phyloP scores from a whole-genome alignment of 2,329 filamentous ascomycete species.

The Sarocladiaceae sp. region DNA sequence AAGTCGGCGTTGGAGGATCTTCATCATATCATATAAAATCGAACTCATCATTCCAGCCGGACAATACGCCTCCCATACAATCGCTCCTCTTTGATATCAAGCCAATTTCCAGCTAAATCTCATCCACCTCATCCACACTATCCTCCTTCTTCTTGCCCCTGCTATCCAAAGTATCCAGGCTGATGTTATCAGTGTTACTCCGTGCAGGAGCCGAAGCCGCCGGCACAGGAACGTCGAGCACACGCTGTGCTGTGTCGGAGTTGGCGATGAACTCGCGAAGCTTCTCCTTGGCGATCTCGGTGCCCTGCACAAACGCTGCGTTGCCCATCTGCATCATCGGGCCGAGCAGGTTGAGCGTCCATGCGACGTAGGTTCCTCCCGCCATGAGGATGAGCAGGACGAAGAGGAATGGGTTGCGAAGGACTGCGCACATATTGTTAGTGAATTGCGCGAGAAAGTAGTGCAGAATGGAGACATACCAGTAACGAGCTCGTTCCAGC shows the following conservation, averaged over 20 bases:
- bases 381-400: slow-evolving; percentile 75
- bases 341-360: slow-evolving; percentile 90
- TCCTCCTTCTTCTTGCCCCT: slow-evolving; percentile 46
- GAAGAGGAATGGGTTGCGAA: slow-evolving; percentile 92
- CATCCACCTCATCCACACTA: slow-evolving; percentile 51
- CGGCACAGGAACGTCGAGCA: slow-evolving; percentile 68
- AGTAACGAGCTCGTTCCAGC: slow-evolving; percentile 98
- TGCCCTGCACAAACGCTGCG: slow-evolving; percentile 77
- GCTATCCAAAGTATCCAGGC: slow-evolving; percentile 57
- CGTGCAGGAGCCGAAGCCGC: slow-evolving; percentile 21
- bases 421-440: slow-evolving; percentile 50
- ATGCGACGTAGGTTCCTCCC: slow-evolving; percentile 81
- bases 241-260: slow-evolving; percentile 79
- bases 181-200: slow-evolving; percentile 42
- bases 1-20: slow-evolving; percentile 1
- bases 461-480: slow-evolving; percentile 51
- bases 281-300: slow-evolving; percentile 89
- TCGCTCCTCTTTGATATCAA: neutral
- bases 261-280: slow-evolving; percentile 85
- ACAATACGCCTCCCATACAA: slow-evolving; percentile 1
- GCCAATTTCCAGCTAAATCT: slow-evolving; percentile 39
- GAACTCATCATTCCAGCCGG: slow-evolving; percentile 1
- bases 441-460: slow-evolving; percentile 9
- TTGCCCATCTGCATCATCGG: slow-evolving; percentile 95
- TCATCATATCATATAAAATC: slow-evolving; percentile 2